Conservation (phyloP, 2,329 filamentous ascomycete species). For the Exophiala lecanii-corni region DNA sequence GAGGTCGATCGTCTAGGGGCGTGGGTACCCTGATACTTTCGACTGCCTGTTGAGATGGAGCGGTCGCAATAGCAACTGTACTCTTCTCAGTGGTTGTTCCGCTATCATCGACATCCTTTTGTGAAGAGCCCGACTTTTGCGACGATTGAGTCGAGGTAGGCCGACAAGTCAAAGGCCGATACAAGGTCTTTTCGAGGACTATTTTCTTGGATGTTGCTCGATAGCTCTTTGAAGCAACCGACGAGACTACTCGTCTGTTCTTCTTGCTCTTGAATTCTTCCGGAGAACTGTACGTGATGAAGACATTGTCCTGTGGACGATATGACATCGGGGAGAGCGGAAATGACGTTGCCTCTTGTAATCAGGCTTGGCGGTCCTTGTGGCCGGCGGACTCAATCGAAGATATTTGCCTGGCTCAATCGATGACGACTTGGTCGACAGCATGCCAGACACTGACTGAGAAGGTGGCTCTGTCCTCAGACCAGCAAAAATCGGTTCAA, state of each 20-base stretch:
- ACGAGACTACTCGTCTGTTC: conserved; percentile 17
- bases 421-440: no score
- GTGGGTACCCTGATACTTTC: not conserved
- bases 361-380: no score
- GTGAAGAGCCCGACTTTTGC: no score
- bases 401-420: no score
- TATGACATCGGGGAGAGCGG: conserved; percentile 7
- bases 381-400: no score
- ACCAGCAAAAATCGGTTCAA: no score
- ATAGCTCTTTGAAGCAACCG: conserved; percentile 19
- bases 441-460: no score
- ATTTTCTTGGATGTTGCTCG: conserved; percentile 16
- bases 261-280: conserved; percentile 14
- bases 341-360: no score
- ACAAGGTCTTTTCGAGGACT: conserved; percentile 12
- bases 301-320: conserved; percentile 7
- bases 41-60: not conserved
- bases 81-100: not conserved
- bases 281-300: conserved; percentile 21
- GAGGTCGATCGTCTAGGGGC: conserved; percentile 6
- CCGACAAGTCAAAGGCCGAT: conserved; percentile 18
- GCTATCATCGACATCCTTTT: not conserved
- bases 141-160: no score
- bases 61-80: not conserved
- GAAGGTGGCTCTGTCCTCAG: no score